Conservation (phyloP, 805 yeast genomes). For the Lachancea mirantina region DNA sequence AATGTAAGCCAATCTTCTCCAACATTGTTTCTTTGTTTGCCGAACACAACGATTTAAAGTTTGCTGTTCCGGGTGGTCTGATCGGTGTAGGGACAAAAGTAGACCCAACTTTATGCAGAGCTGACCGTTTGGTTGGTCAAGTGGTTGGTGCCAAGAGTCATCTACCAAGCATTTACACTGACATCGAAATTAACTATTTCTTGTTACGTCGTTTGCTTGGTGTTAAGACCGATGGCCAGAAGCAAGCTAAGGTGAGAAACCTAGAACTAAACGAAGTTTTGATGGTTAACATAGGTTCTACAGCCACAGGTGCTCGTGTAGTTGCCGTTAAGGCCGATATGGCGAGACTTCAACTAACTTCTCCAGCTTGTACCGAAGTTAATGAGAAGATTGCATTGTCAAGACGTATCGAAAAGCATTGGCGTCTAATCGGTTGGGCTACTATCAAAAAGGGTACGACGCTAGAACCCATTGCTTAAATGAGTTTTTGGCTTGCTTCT, state of each 20-base stretch:
- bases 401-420: slow-evolving; percentile 98
- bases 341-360: slow-evolving; percentile 94
- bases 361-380: slow-evolving; percentile 98
- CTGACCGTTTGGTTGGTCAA: slow-evolving; percentile 98
- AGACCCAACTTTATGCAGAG: slow-evolving; percentile 98
- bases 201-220: slow-evolving; percentile 93
- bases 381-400: slow-evolving; percentile 98
- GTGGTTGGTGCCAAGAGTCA: slow-evolving; percentile 97
- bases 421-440: slow-evolving; percentile 99
- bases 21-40: slow-evolving; percentile 92
- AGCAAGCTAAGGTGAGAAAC: slow-evolving; percentile 94
- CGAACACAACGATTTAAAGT: slow-evolving; percentile 94
- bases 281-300: slow-evolving; percentile 98
- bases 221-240: slow-evolving; percentile 96
- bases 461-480: slow-evolving; percentile 57
- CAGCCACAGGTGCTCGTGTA: slow-evolving; percentile 99
- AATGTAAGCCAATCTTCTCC: slow-evolving; percentile 93
- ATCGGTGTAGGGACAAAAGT: slow-evolving; percentile 99
- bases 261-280: slow-evolving; percentile 90
- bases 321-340: slow-evolving; percentile 97
- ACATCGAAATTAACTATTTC: slow-evolving; percentile 95
- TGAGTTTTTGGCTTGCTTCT: too few relatives aligned
- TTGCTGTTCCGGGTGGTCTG: slow-evolving; percentile 99
- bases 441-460: slow-evolving; percentile 91
- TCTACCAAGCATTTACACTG: slow-evolving; percentile 93